A percentile compares a stretch with the other conserved stretches of the same genome.
These are phyloP conservation scores for Aspergillus uvarum DNA, from an alignment of 2,329 filamentous ascomycete species.

Conservation along the genomic window DNA sequence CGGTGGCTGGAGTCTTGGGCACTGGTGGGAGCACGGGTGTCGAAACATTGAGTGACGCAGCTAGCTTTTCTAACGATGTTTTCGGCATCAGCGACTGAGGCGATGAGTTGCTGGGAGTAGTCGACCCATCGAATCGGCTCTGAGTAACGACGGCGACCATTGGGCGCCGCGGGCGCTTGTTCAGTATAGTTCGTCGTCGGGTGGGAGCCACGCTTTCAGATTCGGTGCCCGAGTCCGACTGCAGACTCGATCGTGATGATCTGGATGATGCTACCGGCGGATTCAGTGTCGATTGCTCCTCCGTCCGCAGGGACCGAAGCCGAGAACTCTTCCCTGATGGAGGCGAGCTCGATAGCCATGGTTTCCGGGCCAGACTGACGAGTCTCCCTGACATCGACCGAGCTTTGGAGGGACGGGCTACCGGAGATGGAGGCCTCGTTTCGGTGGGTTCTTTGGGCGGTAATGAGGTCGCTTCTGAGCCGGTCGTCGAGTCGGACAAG, in stretches of 20 bases:
- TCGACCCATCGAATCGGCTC: constrained; percentile 34
- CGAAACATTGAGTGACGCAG: constrained; percentile 43
- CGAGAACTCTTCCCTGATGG: constrained; percentile 38
- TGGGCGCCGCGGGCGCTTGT: constrained; percentile 42
- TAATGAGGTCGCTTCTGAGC: constrained; percentile 20
- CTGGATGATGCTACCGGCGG: constrained; percentile 19
- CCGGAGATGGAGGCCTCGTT: constrained; percentile 31
- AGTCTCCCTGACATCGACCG: constrained; percentile 53
- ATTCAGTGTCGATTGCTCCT: constrained; percentile 30
- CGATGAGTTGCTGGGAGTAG: constrained; percentile 40
- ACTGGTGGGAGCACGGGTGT: constrained; percentile 50
- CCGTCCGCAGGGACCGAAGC: constrained; percentile 23
- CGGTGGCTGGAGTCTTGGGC: constrained; percentile 45
- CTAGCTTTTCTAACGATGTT: constrained; percentile 50
- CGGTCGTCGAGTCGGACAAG: constrained; percentile 25
- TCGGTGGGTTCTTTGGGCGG: constrained; percentile 23
- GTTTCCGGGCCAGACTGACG: constrained; percentile 52
- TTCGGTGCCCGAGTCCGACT: constrained; percentile 22
- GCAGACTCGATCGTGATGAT: constrained; percentile 18
- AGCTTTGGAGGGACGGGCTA: constrained; percentile 41
- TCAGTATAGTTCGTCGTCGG: constrained; percentile 34
- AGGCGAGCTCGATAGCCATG: constrained; percentile 47
- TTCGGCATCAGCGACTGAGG: constrained; percentile 41
- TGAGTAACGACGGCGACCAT: constrained; percentile 42
- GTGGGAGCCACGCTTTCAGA: constrained; percentile 20